Evolutionary conservation across 2,329 filamentous ascomycete species (phyloP).

Genomic region (Stachybotrys echinatus): DNA sequence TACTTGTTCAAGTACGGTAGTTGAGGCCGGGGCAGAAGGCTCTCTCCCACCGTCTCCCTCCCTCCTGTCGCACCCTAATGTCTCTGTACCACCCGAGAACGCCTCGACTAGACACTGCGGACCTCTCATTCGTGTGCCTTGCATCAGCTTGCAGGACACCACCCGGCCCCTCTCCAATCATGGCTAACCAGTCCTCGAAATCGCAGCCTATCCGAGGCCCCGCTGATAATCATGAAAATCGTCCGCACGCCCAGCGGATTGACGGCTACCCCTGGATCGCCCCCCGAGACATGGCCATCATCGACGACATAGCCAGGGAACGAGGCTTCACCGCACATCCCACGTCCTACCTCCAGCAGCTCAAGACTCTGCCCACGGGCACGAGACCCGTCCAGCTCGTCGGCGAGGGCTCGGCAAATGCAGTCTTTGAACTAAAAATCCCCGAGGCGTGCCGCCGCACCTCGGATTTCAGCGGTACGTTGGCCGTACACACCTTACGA

Average conservation of each 20-base stretch:
- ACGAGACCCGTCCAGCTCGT: constrained; percentile 35
- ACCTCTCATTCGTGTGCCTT: background rate
- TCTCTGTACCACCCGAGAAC: no score
- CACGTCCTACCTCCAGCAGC: constrained; percentile 15
- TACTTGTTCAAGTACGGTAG: no score
- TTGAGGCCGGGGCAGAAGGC: no score
- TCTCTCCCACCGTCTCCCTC: no score
- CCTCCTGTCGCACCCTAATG: no score
- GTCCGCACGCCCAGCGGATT: background rate
- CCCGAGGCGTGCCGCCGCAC: constrained; percentile 24
- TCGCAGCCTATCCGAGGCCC: background rate
- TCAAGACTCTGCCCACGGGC: constrained; percentile 27
- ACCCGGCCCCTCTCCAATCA: background rate
- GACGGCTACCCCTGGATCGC: background rate
- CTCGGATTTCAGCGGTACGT: constrained; percentile 29
- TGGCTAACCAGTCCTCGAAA: background rate
- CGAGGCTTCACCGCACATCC: constrained; percentile 15
- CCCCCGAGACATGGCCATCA: constrained; percentile 16
- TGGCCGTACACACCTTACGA: constrained; percentile 6
- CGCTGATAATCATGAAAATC: background rate
- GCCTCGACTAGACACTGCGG: no score
- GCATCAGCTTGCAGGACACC: constrained; percentile 1
- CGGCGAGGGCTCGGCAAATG: constrained; percentile 71
- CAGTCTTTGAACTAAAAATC: constrained; percentile 59
- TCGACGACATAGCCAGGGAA: constrained; percentile 10